Evolutionary conservation across 192 early-diverging fungal genomes (phyloP), one percentile per base, ranked within the genome.

Genomic region (Coemansia sp.): DNA sequence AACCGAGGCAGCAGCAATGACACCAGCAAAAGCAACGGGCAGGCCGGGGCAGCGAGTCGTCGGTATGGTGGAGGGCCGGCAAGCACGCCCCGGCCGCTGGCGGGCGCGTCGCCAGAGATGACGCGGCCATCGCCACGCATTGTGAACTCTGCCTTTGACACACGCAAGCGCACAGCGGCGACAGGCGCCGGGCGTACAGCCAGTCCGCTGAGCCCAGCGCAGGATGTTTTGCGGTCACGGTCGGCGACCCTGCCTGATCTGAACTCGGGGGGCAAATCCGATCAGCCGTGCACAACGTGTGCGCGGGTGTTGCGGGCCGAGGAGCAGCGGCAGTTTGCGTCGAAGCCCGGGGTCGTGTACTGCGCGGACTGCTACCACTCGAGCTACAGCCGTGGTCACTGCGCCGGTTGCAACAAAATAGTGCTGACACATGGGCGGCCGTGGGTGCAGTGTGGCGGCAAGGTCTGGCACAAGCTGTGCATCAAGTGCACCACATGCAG

Each of bases 381-480:
- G 8, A 67, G 67, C 43, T 76, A 70, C 50, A 70, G 67, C 56
- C 56, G 58, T 21, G 74, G 74, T 7, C 50, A 61, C 44, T 77
- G 75, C 44, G 48, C 54, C 6, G 54, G 64, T 3, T 77, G 75
- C 57, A 33, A 43, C 34, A 62, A 65, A 14, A 57, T 77, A 4
- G 68, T 77, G 49, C 56, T 77, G 32, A 71, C 67, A 1, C 59
- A 72, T 27, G 75, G 75, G 14, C 54, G 75, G 7, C 67, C 67
- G 10, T 77, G 75, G 75, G 60, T 71, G 44, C 67, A 71, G 60
- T 53, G 63, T 45, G 64, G 64, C 30, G 67, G 56, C 34, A 41
- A 38, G 2, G 63, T 67, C 10, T 77, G 75, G 75, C 75, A 77
- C 43, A 71, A 77, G 50, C 64, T 77, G 47, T 77, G 75, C 38